phyloP scores from a whole-genome alignment of 2,329 filamentous ascomycete species.

The Allantophomopsis lycopodina region DNA sequence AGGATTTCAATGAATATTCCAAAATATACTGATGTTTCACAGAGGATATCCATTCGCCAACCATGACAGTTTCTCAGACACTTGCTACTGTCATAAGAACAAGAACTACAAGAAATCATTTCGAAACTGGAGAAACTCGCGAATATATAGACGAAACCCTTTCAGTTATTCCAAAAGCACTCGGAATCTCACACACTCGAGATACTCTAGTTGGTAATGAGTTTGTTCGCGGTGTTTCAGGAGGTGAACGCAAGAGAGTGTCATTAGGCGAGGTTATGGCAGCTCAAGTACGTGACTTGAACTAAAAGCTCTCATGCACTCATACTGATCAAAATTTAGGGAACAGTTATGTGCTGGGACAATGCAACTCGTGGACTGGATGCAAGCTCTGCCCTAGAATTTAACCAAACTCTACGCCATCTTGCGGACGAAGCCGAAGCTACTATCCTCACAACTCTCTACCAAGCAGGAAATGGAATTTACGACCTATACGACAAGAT shows the following conservation, averaged over 20 bases:
- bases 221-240: constrained; percentile 43
- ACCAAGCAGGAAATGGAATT: constrained; percentile 53
- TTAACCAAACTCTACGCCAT: constrained; percentile 46
- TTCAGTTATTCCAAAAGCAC: neutral
- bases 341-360: constrained; percentile 57
- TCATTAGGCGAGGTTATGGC: constrained; percentile 50
- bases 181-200: constrained; percentile 51
- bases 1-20: too few relatives aligned
- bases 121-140: constrained; percentile 40
- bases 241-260: constrained; percentile 51
- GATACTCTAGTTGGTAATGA: constrained; percentile 50
- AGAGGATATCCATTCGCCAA: constrained; percentile 59
- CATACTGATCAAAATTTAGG: constrained; percentile 21
- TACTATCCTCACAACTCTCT: constrained; percentile 58
- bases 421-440: constrained; percentile 54
- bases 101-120: constrained; percentile 27
- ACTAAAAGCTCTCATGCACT: too few relatives aligned
- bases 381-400: constrained; percentile 60
- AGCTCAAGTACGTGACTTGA: constrained; percentile 15
- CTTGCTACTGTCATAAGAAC: constrained; percentile 50
- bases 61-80: constrained; percentile 57
- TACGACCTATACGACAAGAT: constrained; percentile 65
- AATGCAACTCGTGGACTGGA: constrained; percentile 62
- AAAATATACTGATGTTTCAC: too few relatives aligned
- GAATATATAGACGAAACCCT: neutral